A percentile compares a stretch with the other conserved stretches of the same genome.
Evolutionary conservation across 192 early-diverging fungal genomes (phyloP).

Genomic region (Chytriomyces sp.): DNA sequence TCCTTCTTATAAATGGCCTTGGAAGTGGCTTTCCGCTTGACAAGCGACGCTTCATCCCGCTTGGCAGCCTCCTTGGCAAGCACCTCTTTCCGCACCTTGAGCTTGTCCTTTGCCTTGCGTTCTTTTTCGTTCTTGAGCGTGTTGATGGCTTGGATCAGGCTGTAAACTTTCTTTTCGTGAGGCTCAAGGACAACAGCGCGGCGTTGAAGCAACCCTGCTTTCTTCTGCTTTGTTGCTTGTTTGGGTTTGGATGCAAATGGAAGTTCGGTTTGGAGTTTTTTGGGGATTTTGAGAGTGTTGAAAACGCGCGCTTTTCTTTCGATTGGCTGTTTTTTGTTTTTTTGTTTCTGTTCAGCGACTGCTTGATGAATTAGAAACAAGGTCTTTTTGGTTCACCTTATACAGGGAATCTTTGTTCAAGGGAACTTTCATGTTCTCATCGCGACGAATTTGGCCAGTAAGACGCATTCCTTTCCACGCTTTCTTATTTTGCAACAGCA

Average conservation of each 20-base stretch:
- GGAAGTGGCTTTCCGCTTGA: slow-evolving; percentile 36
- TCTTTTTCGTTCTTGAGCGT: slow-evolving; percentile 87
- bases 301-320: slow-evolving; percentile 39
- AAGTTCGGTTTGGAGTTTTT: slow-evolving; percentile 76
- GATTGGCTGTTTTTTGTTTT: slow-evolving; percentile 23
- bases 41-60: slow-evolving; percentile 41
- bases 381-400: slow-evolving; percentile 51
- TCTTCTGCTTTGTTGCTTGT: slow-evolving; percentile 52
- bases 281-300: slow-evolving; percentile 71
- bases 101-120: slow-evolving; percentile 71
- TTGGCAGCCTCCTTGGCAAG: slow-evolving; percentile 51
- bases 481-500: slow-evolving; percentile 75
- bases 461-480: slow-evolving; percentile 90
- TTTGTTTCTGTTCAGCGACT: background rate
- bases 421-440: slow-evolving; percentile 66
- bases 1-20: slow-evolving; percentile 42
- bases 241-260: slow-evolving; percentile 94
- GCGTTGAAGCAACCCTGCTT: slow-evolving; percentile 56
- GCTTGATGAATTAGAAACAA: background rate
- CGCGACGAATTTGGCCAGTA: slow-evolving; percentile 82
- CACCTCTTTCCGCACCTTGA: slow-evolving; percentile 52
- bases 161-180: slow-evolving; percentile 85
- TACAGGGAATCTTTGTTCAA: slow-evolving; percentile 87
- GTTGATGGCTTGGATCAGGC: slow-evolving; percentile 83
- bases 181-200: slow-evolving; percentile 91